A percentile compares a stretch with the other conserved stretches of the same genome.
These are phyloP conservation scores for Fusarium subtropicale DNA, from an alignment of 2,329 filamentous ascomycete species.

Conservation along the genomic window DNA sequence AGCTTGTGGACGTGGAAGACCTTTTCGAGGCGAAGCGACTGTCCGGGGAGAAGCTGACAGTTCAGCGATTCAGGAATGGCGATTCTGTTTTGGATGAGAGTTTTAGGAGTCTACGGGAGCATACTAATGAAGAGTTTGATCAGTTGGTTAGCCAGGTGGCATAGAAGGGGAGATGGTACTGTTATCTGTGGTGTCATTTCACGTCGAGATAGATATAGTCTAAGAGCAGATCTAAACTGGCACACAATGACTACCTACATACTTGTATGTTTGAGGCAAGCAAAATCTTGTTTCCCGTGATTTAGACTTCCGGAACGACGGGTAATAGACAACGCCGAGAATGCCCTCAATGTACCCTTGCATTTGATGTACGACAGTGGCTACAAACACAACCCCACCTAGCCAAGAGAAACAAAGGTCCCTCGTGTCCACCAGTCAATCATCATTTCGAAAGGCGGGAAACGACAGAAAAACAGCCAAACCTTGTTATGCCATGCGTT, in stretches of 20 bases:
- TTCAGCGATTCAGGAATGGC: slow-evolving; percentile 40
- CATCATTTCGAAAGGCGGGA: not conserved
- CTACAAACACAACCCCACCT: not conserved
- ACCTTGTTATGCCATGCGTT: not conserved
- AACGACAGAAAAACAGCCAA: not conserved
- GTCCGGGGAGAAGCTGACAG: slow-evolving; percentile 38
- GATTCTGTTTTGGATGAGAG: slow-evolving; percentile 12
- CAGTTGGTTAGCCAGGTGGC: slow-evolving; percentile 32
- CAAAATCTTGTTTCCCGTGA: not conserved
- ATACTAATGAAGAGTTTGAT: slow-evolving; percentile 39
- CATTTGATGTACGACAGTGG: not conserved
- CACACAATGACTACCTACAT: too few relatives aligned
- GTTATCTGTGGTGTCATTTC: not conserved
- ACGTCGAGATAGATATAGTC: too few relatives aligned
- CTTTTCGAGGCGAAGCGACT: slow-evolving; percentile 41
- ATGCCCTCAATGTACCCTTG: not conserved
- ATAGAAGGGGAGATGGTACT: not conserved
- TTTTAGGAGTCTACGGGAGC: slow-evolving; percentile 24
- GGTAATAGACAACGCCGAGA: not conserved
- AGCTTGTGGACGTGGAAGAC: slow-evolving; percentile 40
- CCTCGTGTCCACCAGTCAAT: not conserved
- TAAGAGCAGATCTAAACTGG: rapidly evolving
- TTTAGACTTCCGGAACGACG: not conserved
- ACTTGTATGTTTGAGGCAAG: too few relatives aligned
- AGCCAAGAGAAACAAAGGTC: slow-evolving; percentile 28